Base-by-base conservation (phyloP, 805 yeast species). In the Candida methanosorbosa region DNA sequence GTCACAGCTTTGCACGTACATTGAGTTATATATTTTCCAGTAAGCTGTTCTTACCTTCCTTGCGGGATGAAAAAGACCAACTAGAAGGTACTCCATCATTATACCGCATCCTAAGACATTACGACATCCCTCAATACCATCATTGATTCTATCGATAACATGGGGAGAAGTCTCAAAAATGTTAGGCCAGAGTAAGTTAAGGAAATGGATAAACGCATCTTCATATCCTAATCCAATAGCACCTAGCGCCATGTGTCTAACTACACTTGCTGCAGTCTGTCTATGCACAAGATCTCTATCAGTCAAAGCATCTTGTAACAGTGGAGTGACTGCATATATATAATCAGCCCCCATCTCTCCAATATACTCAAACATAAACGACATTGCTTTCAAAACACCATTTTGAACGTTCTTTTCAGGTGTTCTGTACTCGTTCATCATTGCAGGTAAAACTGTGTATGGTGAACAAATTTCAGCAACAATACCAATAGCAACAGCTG, bases 401-500 rank as follows among this genome's bases (percentile, higher is more conserved):
- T 92, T 88, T 56, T 90, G 97, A 6, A 92, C 95, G 49, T 88
- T 87, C 32, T 78, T 75, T 41, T 88, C 97, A 0, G 95, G 96
- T 3, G 84, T 81, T 36, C 94, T 68, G 54, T 90, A 92, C 56
- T 92, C 98, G 56, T 90, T 87, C 94, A 92, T 83, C 33, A 92
- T 62, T 0, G 95, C 94, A 0, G 99, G 98, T 8, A 92, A 57
- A 0, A 90, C 94, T 0, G 97, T 85, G 57, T 83, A 92, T 0
- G 97, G 95, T 1, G 85, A 75, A 56, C 97, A 92, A 0, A 82
- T 77, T 38, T 88, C 92, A 0, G 97, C 97, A 8, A 92, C 94
- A 45, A 92, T 87, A 25, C 95, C 98, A 44, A 92, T 84, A 0
- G 99, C 99, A 27, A 92, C 97, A 5, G 98, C 96, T 0, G 97